phyloP scores from a whole-genome alignment of 345 rosid species.

The Citrus medica region DNA sequence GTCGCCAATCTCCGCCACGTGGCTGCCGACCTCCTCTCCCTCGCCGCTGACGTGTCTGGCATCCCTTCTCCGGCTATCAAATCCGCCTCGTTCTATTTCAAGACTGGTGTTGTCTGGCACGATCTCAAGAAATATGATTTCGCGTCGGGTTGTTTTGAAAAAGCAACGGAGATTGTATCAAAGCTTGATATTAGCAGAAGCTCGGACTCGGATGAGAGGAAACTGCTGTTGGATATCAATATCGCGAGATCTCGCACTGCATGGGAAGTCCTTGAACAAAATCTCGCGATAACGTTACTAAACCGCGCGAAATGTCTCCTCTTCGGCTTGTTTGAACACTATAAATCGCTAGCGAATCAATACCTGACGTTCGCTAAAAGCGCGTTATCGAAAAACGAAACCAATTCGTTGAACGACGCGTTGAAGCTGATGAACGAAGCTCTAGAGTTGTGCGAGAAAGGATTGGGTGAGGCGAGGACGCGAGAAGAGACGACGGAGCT shows the following conservation, averaged over 20 bases:
- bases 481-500: slow-evolving; percentile 59
- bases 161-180: slow-evolving; percentile 72
- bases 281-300: slow-evolving; percentile 73
- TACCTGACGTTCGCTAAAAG: slow-evolving; percentile 63
- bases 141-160: slow-evolving; percentile 84
- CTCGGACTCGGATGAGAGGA: slow-evolving; percentile 64
- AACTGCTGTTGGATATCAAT: slow-evolving; percentile 65
- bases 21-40: slow-evolving; percentile 84
- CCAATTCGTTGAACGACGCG: slow-evolving; percentile 47
- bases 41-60: slow-evolving; percentile 59
- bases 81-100: slow-evolving; percentile 73
- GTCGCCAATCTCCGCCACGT: slow-evolving; percentile 59
- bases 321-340: slow-evolving; percentile 68
- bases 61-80: slow-evolving; percentile 76
- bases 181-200: slow-evolving; percentile 44
- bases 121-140: slow-evolving; percentile 57
- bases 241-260: slow-evolving; percentile 85
- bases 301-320: slow-evolving; percentile 63
- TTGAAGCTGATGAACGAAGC: slow-evolving; percentile 83
- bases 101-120: slow-evolving; percentile 73
- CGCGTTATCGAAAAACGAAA: slow-evolving; percentile 43
- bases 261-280: slow-evolving; percentile 70
- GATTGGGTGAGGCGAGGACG: slow-evolving; percentile 47
- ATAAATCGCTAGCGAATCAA: slow-evolving; percentile 61
- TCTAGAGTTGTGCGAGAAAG: slow-evolving; percentile 79